Evolutionary conservation across 768 basidiomycete genomes (phyloP).

Genomic region (Leccinum boreale): DNA sequence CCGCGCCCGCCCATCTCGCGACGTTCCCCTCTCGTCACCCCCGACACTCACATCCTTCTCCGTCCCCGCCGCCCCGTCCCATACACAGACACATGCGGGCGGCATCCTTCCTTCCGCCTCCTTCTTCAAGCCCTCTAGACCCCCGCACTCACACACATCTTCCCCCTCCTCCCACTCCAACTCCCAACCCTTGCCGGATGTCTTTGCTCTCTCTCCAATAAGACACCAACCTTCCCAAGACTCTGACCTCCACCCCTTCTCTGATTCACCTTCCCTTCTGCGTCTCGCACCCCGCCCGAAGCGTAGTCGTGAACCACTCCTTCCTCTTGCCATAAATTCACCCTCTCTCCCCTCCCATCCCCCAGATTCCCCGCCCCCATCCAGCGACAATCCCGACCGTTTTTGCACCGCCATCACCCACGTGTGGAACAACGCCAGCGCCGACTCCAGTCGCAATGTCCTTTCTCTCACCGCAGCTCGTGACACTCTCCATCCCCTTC

Average conservation of each 20-base stretch:
- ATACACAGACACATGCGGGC: constrained; percentile 66
- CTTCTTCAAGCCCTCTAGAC: constrained; percentile 73
- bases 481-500: neutral
- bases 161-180: constrained; percentile 31
- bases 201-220: constrained; percentile 41
- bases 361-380: neutral
- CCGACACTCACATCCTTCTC: constrained; percentile 10
- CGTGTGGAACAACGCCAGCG: constrained; percentile 49
- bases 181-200: constrained; percentile 26
- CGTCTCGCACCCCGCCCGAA: constrained; percentile 44
- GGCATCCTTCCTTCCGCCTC: constrained; percentile 77
- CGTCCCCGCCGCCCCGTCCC: constrained; percentile 41
- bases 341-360: neutral
- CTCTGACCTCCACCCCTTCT: constrained; percentile 36
- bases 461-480: constrained; percentile 3
- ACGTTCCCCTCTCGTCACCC: constrained; percentile 25
- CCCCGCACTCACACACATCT: constrained; percentile 45
- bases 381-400: neutral
- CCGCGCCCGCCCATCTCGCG: constrained; percentile 5
- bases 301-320: constrained; percentile 69
- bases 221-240: constrained; percentile 37
- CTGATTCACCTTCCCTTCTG: constrained; percentile 23
- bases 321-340: constrained; percentile 41
- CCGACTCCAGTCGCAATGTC: constrained; percentile 45
- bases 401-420: constrained; percentile 50